Percentiles rank a stretch among this genome's conserved stretches.
phyloP scores from a whole-genome alignment of 306 rosid genomes.

The Medicago arabica region DNA sequence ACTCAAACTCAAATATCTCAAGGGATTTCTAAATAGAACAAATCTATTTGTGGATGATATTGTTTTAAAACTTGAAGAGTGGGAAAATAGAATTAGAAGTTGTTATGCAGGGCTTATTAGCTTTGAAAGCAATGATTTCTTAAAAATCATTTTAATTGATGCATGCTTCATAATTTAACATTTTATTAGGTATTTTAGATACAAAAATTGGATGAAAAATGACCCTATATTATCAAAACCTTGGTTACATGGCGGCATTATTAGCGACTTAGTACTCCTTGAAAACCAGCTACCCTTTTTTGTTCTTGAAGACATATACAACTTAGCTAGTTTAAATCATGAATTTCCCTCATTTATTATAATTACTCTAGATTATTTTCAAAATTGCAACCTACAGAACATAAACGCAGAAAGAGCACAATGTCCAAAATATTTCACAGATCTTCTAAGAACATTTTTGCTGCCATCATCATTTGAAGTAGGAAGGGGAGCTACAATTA shows the following conservation, averaged over 20 bases:
- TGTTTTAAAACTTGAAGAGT: neutral
- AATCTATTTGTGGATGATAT: neutral
- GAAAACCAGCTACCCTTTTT: constrained; percentile 26
- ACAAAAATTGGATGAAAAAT: neutral
- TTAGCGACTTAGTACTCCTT: neutral
- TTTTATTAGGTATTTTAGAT: neutral
- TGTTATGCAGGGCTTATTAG: neutral
- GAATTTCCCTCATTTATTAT: neutral
- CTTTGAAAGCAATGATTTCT: constrained; percentile 18
- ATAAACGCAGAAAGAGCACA: neutral
- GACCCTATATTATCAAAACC: constrained; percentile 18
- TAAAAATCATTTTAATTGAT: constrained; percentile 27
- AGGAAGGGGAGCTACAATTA: fast-evolving
- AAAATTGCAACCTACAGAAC: neutral
- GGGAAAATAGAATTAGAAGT: neutral
- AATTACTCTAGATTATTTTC: neutral
- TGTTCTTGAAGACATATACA: constrained; percentile 12
- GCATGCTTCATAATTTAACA: constrained; percentile 38
- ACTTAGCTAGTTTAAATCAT: neutral
- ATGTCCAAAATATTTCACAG: constrained; percentile 15
- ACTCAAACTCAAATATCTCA: neutral
- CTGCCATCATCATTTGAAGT: neutral
- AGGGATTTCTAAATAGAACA: constrained; percentile 1
- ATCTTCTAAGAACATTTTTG: constrained; percentile 4
- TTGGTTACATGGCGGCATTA: neutral